Conservation (phyloP, 345 rosid genomes). For the Gynandropsis gynandra region DNA sequence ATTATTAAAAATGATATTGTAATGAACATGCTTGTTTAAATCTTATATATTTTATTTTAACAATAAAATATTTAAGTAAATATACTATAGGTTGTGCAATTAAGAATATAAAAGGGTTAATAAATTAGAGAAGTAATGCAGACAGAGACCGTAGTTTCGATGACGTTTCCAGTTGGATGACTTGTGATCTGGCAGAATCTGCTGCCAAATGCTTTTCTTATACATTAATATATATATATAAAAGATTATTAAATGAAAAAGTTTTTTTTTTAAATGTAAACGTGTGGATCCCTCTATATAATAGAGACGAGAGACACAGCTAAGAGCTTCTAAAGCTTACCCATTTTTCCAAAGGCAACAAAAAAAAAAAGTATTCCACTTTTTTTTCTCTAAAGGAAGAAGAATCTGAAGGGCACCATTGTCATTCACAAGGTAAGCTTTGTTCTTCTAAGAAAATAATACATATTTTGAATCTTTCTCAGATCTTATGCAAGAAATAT, state of each 20-base stretch:
- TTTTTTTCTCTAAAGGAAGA: slow-evolving; percentile 9
- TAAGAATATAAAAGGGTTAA: neutral
- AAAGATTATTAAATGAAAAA: neutral
- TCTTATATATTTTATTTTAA: too few relatives aligned
- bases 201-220: slow-evolving; percentile 8
- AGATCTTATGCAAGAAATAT: neutral
- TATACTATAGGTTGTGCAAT: neutral
- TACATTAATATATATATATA: slow-evolving; percentile 5
- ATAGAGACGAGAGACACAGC: slow-evolving; percentile 19
- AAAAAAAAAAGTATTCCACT: neutral
- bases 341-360: neutral
- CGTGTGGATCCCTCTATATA: slow-evolving; percentile 21
- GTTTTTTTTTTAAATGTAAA: slow-evolving; percentile 2
- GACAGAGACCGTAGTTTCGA: slow-evolving; percentile 10
- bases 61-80: too few relatives aligned
- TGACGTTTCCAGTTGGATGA: slow-evolving; percentile 6
- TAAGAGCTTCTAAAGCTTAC: slow-evolving; percentile 17
- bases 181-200: slow-evolving; percentile 16
- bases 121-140: neutral
- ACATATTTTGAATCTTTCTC: neutral
- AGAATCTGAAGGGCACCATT: slow-evolving; percentile 16
- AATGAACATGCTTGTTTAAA: too few relatives aligned
- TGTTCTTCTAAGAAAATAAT: neutral
- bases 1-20: too few relatives aligned
- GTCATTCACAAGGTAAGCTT: slow-evolving; percentile 20